These are phyloP conservation scores for Aegilops longissima DNA, from an alignment of 176 grass and related monocot species.

Conservation along the genomic window DNA sequence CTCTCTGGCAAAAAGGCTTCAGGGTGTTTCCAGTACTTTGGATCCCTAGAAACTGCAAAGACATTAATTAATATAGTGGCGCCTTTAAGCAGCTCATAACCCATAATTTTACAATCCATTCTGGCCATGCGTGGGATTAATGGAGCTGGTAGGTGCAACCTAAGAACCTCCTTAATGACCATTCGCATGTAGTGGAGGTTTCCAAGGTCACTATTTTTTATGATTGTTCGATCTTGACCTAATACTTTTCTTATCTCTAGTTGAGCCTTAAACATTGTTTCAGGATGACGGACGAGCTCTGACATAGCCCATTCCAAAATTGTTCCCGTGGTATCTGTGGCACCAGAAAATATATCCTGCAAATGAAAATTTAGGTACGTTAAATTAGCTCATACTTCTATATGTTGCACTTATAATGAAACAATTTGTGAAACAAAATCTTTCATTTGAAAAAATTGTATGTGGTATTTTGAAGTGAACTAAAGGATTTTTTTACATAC, in stretches of 20 bases:
- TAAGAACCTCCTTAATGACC: neutral
- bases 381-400: too few species aligned
- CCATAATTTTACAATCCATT: neutral
- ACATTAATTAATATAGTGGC: neutral
- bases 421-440: too few species aligned
- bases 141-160: neutral
- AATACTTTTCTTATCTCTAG: neutral
- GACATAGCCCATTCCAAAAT: neutral
- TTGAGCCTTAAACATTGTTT: neutral
- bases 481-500: too few species aligned
- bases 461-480: too few species aligned
- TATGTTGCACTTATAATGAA: too few species aligned
- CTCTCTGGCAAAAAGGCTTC: neutral
- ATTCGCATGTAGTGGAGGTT: neutral
- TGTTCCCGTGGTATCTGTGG: neutral
- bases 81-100: neutral
- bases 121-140: neutral
- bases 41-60: neutral
- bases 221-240: neutral
- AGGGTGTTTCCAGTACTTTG: neutral
- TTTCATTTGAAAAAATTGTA: too few species aligned
- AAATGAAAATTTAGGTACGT: neutral
- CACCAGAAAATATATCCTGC: neutral
- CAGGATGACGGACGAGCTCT: neutral
- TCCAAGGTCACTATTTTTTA: neutral